Evolutionary conservation across 306 rosid species (phyloP).

Genomic region (Arachis stenosperma): DNA sequence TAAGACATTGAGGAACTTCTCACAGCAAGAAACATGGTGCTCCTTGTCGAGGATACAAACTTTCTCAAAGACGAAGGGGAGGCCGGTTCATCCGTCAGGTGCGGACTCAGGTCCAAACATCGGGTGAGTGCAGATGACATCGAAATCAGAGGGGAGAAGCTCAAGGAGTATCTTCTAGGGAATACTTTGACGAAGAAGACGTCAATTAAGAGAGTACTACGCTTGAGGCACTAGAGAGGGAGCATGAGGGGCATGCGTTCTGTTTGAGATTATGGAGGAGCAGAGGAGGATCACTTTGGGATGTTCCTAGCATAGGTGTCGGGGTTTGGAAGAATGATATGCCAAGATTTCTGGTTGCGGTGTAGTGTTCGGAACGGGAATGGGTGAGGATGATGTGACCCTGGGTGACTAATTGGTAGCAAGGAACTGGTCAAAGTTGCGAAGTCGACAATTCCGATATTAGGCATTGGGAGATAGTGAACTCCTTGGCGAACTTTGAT

Average conservation of each 20-base stretch:
- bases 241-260: constrained; percentile 65
- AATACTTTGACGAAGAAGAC: constrained; percentile 91
- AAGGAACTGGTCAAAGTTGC: no score
- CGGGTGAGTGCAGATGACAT: no score
- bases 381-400: constrained; percentile 2
- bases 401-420: no score
- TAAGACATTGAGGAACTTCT: constrained; percentile 71
- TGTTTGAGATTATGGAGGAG: constrained; percentile 85
- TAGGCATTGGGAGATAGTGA: no score
- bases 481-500: no score
- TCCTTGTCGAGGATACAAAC: no score
- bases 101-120: no score
- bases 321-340: constrained; percentile 56
- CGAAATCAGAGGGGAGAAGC: constrained; percentile 48
- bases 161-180: constrained; percentile 77
- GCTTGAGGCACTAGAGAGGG: constrained; percentile 67
- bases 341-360: constrained; percentile 62
- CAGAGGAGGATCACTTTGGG: constrained; percentile 88
- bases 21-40: constrained; percentile 60
- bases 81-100: no score
- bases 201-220: constrained; percentile 50
- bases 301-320: constrained; percentile 88
- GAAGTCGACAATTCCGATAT: no score
- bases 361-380: constrained; percentile 76
- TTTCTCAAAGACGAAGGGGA: no score